These are phyloP conservation scores for Fusarium sacchari DNA, from an alignment of 2,329 filamentous ascomycete genomes.

Conservation along the genomic window DNA sequence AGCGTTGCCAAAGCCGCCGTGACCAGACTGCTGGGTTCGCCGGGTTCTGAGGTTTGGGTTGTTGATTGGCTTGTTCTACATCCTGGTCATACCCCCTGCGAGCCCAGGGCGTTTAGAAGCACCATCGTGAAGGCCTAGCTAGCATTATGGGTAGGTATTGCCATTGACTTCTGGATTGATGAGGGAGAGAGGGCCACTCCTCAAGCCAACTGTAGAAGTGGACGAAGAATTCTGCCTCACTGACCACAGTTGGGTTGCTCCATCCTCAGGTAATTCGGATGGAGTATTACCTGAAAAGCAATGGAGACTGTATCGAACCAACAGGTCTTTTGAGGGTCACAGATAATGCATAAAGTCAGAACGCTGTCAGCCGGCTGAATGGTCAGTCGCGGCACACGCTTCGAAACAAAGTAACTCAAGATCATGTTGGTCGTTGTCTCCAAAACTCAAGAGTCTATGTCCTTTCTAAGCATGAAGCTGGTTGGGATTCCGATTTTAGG, in stretches of 20 bases:
- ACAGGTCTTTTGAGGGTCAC: not conserved
- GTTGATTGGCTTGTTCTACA: constrained; percentile 38
- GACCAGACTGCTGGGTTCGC: constrained; percentile 49
- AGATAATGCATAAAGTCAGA: not conserved
- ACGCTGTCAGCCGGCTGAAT: not conserved
- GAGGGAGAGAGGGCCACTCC: constrained; percentile 10
- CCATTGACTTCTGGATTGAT: not conserved
- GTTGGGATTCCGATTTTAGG: constrained; percentile 22
- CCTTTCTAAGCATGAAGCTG: constrained; percentile 10
- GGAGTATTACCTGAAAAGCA: not conserved
- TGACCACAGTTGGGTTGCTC: not conserved
- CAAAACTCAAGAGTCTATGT: not conserved
- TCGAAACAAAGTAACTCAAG: constrained; percentile 14
- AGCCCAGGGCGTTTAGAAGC: constrained; percentile 34
- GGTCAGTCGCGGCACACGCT: not conserved
- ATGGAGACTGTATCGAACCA: constrained; percentile 11
- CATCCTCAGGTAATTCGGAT: constrained; percentile 10
- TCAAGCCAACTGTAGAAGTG: constrained; percentile 19
- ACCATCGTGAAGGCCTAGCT: constrained; percentile 16
- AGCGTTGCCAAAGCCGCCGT: constrained; percentile 46
- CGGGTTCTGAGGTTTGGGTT: constrained; percentile 35
- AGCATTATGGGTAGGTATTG: constrained; percentile 9
- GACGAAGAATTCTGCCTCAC: constrained; percentile 6
- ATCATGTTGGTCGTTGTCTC: not conserved
- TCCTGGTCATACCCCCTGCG: constrained; percentile 20